Evolutionary conservation across 2,329 filamentous ascomycete species (phyloP), one percentile per base, ranked within the genome.

Genomic region (Alternaria sp.): DNA sequence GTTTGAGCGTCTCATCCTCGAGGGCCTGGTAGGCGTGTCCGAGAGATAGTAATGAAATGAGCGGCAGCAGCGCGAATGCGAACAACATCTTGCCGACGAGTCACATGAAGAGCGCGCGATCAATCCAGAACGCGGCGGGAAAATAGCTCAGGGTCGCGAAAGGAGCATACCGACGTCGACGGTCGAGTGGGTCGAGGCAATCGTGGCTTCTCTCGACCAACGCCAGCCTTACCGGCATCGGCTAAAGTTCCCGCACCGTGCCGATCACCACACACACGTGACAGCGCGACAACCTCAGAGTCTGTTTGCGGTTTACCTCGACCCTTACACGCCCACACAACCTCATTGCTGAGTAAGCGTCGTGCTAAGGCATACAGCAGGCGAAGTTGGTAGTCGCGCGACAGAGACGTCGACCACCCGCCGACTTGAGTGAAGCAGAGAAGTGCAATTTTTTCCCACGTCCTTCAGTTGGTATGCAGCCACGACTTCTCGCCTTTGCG

Each of bases 1-100:
- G 83, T 64, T 84, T 85, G 56, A 99, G 85, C 16, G 91, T 89
- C 44, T 88, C 85, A 80, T 97, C 91, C 57, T 92, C 92, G 62
- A 98, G 83, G 51, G 82, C 71, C 30, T 82, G 81, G 78, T 90
- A 90, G 57, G 85, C 85, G 49, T 72, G 47, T 26, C 72, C 72
- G 42, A 76, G 52, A 62, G 63, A 76, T 63, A 72, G 34, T 20
- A 73, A 39, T 12, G 65, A 59, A 53, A 65, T 26, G 43, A 77
- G 67, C 59, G 67, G 66, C 43, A 74, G 53, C 34, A 76, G 53
- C 53, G 65, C 56, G 54, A 49, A 54, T 44, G 59, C 57, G 38
- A 74, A 61, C 51, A 72, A 61, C 65, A 68, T 67, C 16, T 14
- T 65, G 52, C 18, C 54, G 49, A 41, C 36, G 28, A 18, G 46